Percentiles rank a stretch among this genome's conserved stretches.
Conservation (phyloP, 2,329 filamentous ascomycete species). For the Alternaria triticina region DNA sequence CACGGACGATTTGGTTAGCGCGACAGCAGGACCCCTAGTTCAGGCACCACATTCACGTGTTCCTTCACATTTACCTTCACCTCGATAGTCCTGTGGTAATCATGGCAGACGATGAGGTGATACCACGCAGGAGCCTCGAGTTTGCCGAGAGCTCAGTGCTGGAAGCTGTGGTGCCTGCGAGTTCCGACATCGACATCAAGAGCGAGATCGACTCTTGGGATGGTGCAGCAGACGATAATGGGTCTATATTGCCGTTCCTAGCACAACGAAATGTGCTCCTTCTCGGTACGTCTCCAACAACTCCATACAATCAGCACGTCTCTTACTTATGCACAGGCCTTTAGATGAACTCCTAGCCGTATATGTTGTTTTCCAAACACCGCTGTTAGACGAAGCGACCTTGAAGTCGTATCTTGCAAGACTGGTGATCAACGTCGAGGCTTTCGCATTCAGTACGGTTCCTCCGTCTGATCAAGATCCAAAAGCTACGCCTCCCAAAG, state of each 20-base stretch:
- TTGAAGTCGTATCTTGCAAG: slow-evolving; percentile 67
- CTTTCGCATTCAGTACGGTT: slow-evolving; percentile 63
- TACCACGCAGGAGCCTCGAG: slow-evolving; percentile 42
- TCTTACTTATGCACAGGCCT: slow-evolving; percentile 60
- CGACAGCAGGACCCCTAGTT: neutral
- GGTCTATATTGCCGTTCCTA: slow-evolving; percentile 62
- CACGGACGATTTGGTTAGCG: slow-evolving; percentile 7
- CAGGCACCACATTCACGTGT: slow-evolving; percentile 28
- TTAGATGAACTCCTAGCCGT: slow-evolving; percentile 76
- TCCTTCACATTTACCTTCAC: slow-evolving; percentile 6
- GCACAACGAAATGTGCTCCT: slow-evolving; percentile 70
- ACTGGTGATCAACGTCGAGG: slow-evolving; percentile 71
- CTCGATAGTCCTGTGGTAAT: neutral
- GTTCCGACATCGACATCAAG: slow-evolving; percentile 45
- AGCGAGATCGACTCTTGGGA: slow-evolving; percentile 53
- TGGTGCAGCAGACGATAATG: slow-evolving; percentile 52
- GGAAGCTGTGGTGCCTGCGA: slow-evolving; percentile 48
- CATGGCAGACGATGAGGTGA: slow-evolving; percentile 33
- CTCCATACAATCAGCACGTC: slow-evolving; percentile 48
- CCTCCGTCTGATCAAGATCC: slow-evolving; percentile 50
- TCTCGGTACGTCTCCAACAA: slow-evolving; percentile 65
- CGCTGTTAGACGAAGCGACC: slow-evolving; percentile 62
- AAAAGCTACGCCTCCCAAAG: slow-evolving; percentile 49
- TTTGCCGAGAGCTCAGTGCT: slow-evolving; percentile 49
- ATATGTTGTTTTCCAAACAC: slow-evolving; percentile 71